Conservation (phyloP, 192 early-diverging fungal species). For the Backusella sp. region DNA sequence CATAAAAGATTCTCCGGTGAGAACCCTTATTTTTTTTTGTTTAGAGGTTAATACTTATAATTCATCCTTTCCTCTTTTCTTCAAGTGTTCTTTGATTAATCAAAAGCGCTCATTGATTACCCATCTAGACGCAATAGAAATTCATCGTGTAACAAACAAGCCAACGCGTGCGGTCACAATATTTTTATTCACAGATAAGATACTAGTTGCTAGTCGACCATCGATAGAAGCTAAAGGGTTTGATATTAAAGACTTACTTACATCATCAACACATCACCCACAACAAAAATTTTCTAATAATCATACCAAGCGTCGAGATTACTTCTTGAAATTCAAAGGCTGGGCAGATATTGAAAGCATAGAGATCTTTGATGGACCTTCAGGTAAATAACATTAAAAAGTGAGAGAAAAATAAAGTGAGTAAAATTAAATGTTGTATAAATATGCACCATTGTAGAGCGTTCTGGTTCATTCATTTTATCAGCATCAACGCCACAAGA, state of each 20-base stretch:
- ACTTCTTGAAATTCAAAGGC: constrained; percentile 29
- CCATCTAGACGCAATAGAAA: constrained; percentile 32
- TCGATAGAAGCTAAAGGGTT: constrained; percentile 21
- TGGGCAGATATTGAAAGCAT: constrained; percentile 38
- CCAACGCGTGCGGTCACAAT: constrained; percentile 31
- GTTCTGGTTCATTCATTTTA: constrained; percentile 26
- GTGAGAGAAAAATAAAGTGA: neutral
- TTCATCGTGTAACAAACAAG: constrained; percentile 26
- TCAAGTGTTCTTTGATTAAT: constrained; percentile 35
- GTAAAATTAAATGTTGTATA: neutral
- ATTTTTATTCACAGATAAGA: constrained; percentile 39
- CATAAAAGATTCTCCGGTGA: constrained; percentile 36
- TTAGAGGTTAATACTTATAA: neutral
- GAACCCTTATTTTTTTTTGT: neutral
- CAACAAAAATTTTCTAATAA: neutral
- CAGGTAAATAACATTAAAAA: neutral
- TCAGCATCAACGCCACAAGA: constrained; percentile 6
- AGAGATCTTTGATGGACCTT: constrained; percentile 29
- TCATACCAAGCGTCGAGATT: neutral
- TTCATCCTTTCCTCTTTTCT: neutral
- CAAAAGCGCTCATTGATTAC: constrained; percentile 28
- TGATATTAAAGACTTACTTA: constrained; percentile 23
- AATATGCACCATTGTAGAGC: neutral
- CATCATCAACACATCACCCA: neutral
- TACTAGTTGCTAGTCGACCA: constrained; percentile 33